These are phyloP conservation scores for Metschnikowia borealis DNA, from an alignment of 805 yeast genomes.

Conservation along the genomic window DNA sequence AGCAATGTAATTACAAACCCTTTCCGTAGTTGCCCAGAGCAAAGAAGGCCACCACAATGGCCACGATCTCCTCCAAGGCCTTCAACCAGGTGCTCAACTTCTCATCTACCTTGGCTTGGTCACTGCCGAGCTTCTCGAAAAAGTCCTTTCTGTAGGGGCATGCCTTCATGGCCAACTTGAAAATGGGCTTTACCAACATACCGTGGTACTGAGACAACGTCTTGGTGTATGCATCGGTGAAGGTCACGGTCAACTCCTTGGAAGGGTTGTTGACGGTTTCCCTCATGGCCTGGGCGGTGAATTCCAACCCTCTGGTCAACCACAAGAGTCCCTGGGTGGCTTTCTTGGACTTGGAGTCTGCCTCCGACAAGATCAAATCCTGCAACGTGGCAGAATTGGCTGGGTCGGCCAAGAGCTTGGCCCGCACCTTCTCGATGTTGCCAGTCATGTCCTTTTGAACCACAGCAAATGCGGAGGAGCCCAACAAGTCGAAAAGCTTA, in stretches of 20 bases:
- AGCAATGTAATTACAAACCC: slow-evolving; percentile 52
- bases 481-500: slow-evolving; percentile 76
- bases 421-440: slow-evolving; percentile 71
- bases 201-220: slow-evolving; percentile 80
- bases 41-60: slow-evolving; percentile 68
- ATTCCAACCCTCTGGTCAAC: slow-evolving; percentile 81
- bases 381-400: slow-evolving; percentile 64
- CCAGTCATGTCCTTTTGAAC: slow-evolving; percentile 89
- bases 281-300: slow-evolving; percentile 87
- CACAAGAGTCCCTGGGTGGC: slow-evolving; percentile 91
- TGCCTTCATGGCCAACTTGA: slow-evolving; percentile 92
- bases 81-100: slow-evolving; percentile 72
- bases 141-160: slow-evolving; percentile 89
- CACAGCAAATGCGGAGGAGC: slow-evolving; percentile 78
- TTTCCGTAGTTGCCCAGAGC: slow-evolving; percentile 82
- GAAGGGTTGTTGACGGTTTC: slow-evolving; percentile 65
- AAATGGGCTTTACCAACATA: slow-evolving; percentile 77
- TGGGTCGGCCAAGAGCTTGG: slow-evolving; percentile 63
- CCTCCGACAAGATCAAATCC: slow-evolving; percentile 71
- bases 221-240: slow-evolving; percentile 79
- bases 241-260: slow-evolving; percentile 67
- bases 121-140: slow-evolving; percentile 75
- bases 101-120: slow-evolving; percentile 58
- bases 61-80: slow-evolving; percentile 72
- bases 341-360: slow-evolving; percentile 59